Base-by-base conservation (phyloP, 768 basidiomycete genomes). In the Mycena capillaripes region DNA sequence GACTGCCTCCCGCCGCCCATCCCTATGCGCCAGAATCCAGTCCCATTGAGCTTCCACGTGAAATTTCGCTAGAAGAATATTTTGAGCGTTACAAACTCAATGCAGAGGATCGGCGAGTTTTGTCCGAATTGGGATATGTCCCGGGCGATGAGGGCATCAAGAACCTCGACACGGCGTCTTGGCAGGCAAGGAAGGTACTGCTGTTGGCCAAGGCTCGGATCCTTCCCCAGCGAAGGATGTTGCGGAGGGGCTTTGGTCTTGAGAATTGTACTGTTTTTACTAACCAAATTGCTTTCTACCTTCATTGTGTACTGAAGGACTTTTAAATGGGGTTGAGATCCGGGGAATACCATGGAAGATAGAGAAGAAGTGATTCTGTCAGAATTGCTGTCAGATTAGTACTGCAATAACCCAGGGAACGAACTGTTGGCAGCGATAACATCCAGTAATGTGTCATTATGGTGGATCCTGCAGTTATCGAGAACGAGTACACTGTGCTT, bases 391-490 rank as follows among this genome's bases (percentile, higher is more conserved):
- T 11, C 23, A 64, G 10, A 40, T 19, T 14, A 40, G 32, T 55
- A 6, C 16, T 34, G 10, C 11, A 14, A 23, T 36, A 23, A 48
- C 14, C 21, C 5, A 55, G 19, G 8, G 32, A 12, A 53, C 34
- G 2, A 1, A 64, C 50, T 53, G 8, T 64, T 53, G 2, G 63
- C 63, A 29, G 63, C 10, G 8, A 72, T 4, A 32, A 72, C 1
- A 12, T 67, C 66, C 30, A 67, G 64, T 23, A 72, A 48, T 16
- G 58, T 38, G n/a, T 77, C 62, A 19, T 74, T 72, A 36, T 81
- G 76, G 50, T 81, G 80, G 6, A 81, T 81, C 3, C 53, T 53
- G 42, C 80, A 81, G 67, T 79, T 81, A 44, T 81, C 76, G 8
- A 77, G 73, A 11, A 80, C 74, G 19, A 81, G 75, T 11, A 81